Percentiles rank a stretch among this genome's conserved stretches.
These are phyloP conservation scores for Penicillium canescens DNA, from an alignment of 495 filamentous ascomycete species.

Conservation along the genomic window DNA sequence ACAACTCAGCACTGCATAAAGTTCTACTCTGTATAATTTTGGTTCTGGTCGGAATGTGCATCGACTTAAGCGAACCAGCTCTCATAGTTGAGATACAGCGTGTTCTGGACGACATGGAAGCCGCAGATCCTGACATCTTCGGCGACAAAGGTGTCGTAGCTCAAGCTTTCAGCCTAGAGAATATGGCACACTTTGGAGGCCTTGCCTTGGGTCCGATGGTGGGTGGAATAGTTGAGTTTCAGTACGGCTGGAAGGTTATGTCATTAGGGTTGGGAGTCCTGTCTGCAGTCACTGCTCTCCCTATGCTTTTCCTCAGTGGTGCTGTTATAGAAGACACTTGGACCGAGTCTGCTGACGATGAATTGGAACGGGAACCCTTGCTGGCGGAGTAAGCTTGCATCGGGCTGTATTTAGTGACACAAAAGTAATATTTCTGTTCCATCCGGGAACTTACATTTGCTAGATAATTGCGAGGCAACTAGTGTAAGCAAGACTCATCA, in stretches of 20 bases:
- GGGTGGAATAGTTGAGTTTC: conserved; percentile 14
- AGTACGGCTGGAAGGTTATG: conserved; percentile 19
- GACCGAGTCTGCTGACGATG: conserved; percentile 10
- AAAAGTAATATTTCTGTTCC: neutral
- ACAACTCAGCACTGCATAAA: conserved; percentile 28
- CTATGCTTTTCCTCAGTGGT: conserved; percentile 20
- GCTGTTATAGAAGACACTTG: neutral
- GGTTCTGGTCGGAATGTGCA: conserved; percentile 22
- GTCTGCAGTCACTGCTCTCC: conserved; percentile 19
- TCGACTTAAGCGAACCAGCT: conserved; percentile 25
- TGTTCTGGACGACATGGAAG: conserved; percentile 58
- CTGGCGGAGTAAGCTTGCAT: conserved; percentile 2
- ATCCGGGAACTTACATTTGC: neutral
- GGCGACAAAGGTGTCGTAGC: conserved; percentile 52
- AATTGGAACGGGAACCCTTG: conserved; percentile 10
- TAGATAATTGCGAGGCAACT: no score
- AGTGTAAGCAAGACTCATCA: no score
- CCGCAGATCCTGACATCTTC: conserved; percentile 49
- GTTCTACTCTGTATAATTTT: conserved; percentile 32
- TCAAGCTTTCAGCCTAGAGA: conserved; percentile 57
- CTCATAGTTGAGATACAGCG: conserved; percentile 61
- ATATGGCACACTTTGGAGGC: conserved; percentile 35
- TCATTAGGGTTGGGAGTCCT: conserved; percentile 22
- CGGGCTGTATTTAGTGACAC: neutral
- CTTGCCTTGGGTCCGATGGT: conserved; percentile 17